A percentile compares a stretch with the other conserved stretches of the same genome.
phyloP scores from a whole-genome alignment of 2,329 filamentous ascomycete species.

The Blastomyces silverae region DNA sequence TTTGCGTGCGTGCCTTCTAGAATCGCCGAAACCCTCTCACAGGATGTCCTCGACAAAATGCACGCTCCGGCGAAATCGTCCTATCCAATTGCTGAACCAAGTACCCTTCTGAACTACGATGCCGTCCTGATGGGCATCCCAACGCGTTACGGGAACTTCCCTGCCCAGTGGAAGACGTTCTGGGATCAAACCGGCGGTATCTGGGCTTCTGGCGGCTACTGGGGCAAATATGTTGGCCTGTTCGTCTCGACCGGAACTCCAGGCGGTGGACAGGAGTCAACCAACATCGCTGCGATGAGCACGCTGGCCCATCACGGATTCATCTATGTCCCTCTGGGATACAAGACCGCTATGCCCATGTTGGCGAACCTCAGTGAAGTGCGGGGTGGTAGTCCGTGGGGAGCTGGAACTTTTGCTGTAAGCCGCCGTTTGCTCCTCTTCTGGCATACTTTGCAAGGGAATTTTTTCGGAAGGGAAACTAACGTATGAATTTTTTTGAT shows the following conservation, averaged over 20 bases:
- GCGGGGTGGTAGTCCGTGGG: conserved; percentile 85
- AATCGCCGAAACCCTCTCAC: conserved; percentile 75
- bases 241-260: conserved; percentile 81
- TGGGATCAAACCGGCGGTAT: conserved; percentile 86
- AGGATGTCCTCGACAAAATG: conserved; percentile 86
- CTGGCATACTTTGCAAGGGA: background rate
- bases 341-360: conserved; percentile 67
- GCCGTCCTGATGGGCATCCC: conserved; percentile 90
- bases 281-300: conserved; percentile 70
- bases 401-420: conserved; percentile 81
- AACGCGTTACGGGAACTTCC: conserved; percentile 95
- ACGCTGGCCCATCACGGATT: conserved; percentile 91
- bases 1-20: conserved; percentile 34
- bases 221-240: conserved; percentile 82
- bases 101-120: conserved; percentile 67
- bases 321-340: conserved; percentile 92
- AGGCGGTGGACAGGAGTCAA: conserved; percentile 91
- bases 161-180: conserved; percentile 79
- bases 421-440: conserved; percentile 25
- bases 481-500: background rate
- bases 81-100: conserved; percentile 57
- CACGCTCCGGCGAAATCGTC: conserved; percentile 70
- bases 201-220: conserved; percentile 70
- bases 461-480: background rate
- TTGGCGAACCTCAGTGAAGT: conserved; percentile 69